Base-by-base conservation (phyloP, 1,284 basidiomycete species). In the Papiliotrema flavescens region DNA sequence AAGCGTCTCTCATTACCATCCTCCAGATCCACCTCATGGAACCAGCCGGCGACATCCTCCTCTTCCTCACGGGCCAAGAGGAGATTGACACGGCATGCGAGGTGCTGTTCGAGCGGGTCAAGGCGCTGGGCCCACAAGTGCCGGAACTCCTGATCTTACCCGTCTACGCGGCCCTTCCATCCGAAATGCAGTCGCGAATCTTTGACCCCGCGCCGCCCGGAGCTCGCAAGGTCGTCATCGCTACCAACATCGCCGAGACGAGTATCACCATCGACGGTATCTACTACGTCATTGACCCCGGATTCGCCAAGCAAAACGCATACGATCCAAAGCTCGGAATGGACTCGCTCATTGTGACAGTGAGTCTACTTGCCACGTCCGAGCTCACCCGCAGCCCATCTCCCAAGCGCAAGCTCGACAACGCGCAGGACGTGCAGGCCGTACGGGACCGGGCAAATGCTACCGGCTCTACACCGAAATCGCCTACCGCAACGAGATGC, bases 21-120 rank as follows among this genome's bases (percentile, higher is more conserved):
- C 95, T 98, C 88, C 95, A 98, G 77, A 99, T 99, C 62, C 96
- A 99, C 73, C 83, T 98, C 6, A 96, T 95, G 52, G 95, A 98
- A 71, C 95, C 95, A 23, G 90, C 91, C 1, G 96, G 96, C 53
- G 96, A 98, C 72, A 83, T 98, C 64, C 82, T 98, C 1, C 85
- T 98, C 39, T 99, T 99, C 84, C 80, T 99, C 36, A 99, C 96
- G 0, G 96, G 96, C 72, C 93, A 98, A 75, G 94, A 98, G 74
- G 96, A 98, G 75, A 98, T 98, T 63, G 96, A 98, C 75, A 98
- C 94, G 1, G 80, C 93, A 1, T 97, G 93, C 77, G 95, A 98
- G 77, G 96, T 96, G 59, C 81, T 98, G 1, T 98, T 86, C 73
- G 95, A 98, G 71, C 92, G 96, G 28, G 98, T 98, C 89, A 97